Evolutionary conservation across 192 early-diverging fungal genomes (phyloP).

Genomic region (Allomyces javanicus): DNA sequence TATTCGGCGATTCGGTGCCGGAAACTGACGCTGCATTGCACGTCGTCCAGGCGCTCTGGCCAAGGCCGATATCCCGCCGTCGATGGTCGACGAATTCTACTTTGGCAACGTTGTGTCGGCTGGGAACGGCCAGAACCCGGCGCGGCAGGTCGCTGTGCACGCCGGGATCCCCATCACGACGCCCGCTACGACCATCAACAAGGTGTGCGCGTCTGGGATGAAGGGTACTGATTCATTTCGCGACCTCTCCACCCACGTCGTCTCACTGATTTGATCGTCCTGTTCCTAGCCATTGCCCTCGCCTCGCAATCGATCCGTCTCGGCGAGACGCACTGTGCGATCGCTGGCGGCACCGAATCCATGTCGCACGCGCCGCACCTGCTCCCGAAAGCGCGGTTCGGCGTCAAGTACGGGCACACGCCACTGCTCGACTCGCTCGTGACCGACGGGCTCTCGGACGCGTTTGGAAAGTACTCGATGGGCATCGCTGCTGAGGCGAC

Average conservation of each 20-base stretch:
- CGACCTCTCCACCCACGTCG: too few relatives aligned
- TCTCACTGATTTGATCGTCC: too few relatives aligned
- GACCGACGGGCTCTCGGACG: slow-evolving; percentile 56
- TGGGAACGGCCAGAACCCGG: slow-evolving; percentile 64
- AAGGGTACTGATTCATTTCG: slow-evolving; percentile 11
- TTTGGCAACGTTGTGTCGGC: slow-evolving; percentile 64
- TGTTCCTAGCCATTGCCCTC: slow-evolving; percentile 9
- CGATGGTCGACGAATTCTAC: slow-evolving; percentile 49
- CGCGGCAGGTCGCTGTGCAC: slow-evolving; percentile 58
- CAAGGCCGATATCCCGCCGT: slow-evolving; percentile 33
- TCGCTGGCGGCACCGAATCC: slow-evolving; percentile 59
- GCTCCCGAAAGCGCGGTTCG: slow-evolving; percentile 54
- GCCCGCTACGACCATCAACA: slow-evolving; percentile 59
- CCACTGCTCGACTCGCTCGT: slow-evolving; percentile 51
- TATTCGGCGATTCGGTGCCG: too few relatives aligned
- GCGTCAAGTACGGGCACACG: slow-evolving; percentile 52
- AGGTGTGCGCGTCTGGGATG: slow-evolving; percentile 68
- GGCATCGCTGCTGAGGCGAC: slow-evolving; percentile 63
- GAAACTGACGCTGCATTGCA: too few relatives aligned
- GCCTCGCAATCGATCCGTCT: slow-evolving; percentile 54
- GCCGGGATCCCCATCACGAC: slow-evolving; percentile 44
- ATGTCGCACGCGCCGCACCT: slow-evolving; percentile 74
- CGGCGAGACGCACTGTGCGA: slow-evolving; percentile 30
- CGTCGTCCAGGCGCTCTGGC: slow-evolving; percentile 31
- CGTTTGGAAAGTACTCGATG: slow-evolving; percentile 51